Evolutionary conservation across 805 yeast species (phyloP).

Genomic region (Phaffomyces antillensis): DNA sequence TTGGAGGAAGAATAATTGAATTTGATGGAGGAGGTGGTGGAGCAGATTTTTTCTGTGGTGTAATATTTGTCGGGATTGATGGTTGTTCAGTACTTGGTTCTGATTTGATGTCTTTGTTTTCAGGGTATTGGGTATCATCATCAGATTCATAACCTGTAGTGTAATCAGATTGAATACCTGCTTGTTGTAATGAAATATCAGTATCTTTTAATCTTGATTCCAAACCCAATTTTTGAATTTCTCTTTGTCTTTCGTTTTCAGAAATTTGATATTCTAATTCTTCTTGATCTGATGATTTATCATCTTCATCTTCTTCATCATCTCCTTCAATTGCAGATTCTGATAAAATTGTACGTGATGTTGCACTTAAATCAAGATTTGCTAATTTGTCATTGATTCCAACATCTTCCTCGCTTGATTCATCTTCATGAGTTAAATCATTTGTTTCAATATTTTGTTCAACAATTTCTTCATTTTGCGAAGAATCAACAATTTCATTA

Average conservation of each 20-base stretch:
- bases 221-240: conserved; percentile 7
- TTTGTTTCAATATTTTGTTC: background rate
- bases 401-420: conserved; percentile 1
- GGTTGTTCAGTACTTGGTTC: background rate
- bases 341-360: conserved; percentile 8
- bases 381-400: conserved; percentile 14
- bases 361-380: conserved; percentile 8
- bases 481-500: conserved; percentile 1
- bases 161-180: conserved; percentile 23
- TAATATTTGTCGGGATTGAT: no score
- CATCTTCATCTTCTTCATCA: conserved; percentile 22
- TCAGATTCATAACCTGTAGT: conserved; percentile 69
- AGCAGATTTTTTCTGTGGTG: background rate
- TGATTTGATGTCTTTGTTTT: background rate
- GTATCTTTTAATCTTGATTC: background rate
- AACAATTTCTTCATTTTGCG: background rate
- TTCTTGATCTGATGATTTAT: conserved; percentile 17
- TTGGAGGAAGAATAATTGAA: background rate
- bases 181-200: conserved; percentile 3
- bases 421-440: no score
- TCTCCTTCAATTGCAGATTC: conserved; percentile 26
- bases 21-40: no score
- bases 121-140: conserved; percentile 34
- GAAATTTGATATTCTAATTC: conserved; percentile 9
- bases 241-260: conserved; percentile 16